Percentiles rank a stretch among this genome's conserved stretches.
These are phyloP conservation scores for Neofusicoccum laricinum DNA, from an alignment of 2,329 filamentous ascomycete species.

Conservation along the genomic window DNA sequence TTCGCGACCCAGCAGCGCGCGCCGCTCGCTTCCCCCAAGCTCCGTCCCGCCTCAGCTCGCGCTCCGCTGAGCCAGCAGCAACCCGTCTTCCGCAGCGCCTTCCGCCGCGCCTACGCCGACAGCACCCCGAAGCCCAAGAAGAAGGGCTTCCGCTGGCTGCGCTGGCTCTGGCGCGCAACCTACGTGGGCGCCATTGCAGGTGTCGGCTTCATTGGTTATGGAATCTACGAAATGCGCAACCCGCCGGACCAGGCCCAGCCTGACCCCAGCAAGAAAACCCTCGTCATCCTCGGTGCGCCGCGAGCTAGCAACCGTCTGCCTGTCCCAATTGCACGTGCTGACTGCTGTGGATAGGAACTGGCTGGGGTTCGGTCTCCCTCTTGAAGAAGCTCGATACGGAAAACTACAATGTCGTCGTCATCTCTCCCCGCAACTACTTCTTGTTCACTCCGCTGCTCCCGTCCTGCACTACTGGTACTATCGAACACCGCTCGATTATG, in stretches of 20 bases:
- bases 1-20: slow-evolving; percentile 29
- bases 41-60: slow-evolving; percentile 30
- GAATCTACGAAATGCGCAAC: slow-evolving; percentile 78
- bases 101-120: slow-evolving; percentile 34
- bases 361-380: slow-evolving; percentile 93
- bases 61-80: not conserved
- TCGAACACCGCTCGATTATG: slow-evolving; percentile 99
- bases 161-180: slow-evolving; percentile 79
- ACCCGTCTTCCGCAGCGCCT: slow-evolving; percentile 27
- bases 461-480: slow-evolving; percentile 93
- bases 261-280: slow-evolving; percentile 90
- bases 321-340: slow-evolving; percentile 20
- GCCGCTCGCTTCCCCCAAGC: slow-evolving; percentile 25
- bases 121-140: slow-evolving; percentile 37
- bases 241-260: slow-evolving; percentile 74
- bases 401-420: slow-evolving; percentile 98
- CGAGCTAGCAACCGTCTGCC: not conserved
- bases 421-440: slow-evolving; percentile 99
- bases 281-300: slow-evolving; percentile 82
- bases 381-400: slow-evolving; percentile 98
- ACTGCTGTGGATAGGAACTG: slow-evolving; percentile 64
- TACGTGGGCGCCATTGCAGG: slow-evolving; percentile 71
- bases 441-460: slow-evolving; percentile 96
- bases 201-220: slow-evolving; percentile 71
- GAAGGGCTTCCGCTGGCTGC: slow-evolving; percentile 65